Base-by-base conservation (phyloP, 768 basidiomycete species). In the Tephrocybe sp. region DNA sequence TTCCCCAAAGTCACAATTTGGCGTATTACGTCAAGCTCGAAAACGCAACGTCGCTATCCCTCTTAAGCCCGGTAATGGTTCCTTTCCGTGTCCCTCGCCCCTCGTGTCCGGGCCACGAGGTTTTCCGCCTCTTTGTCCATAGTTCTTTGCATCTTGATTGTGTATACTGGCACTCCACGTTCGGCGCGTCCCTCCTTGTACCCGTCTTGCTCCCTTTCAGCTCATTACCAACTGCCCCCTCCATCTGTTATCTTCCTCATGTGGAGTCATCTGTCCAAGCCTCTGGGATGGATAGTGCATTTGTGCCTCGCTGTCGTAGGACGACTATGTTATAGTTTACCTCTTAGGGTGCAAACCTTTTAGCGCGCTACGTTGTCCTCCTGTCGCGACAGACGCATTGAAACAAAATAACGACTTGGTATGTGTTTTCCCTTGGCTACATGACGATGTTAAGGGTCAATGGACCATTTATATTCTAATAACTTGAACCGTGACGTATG, bases 61-160 rank as follows among this genome's bases (percentile, higher is more conserved):
- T 32, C 19, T 39, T 46, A 50, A 36, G 16, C 39, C 45, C 45
- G 40, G 34, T 35, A 31, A 17, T 38, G 45, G 16, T 51, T 51
- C 42, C 42, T 38, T 50, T 50, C 47, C 47, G 43, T 42, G 39
- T 42, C 45, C 51, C 51, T 52, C 39, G 51, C 26, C 39, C 45
- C 45, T 52, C 51, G 32, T 52, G 33, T n/a, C 30, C 33, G 8
- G 17, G 3, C 16, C 17, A 38, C 16, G 20, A 16, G 20, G 26
- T 36, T 46, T 44, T 39, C 39, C 30, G 11, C 20, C 26, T n/a
- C 20, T 7, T 26, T 23, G 11, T 20, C n/a, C 20, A 8, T 30
- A 12, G 12, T 46, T 46, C 23, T 40, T 47, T 41, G 36, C 20
- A 22, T 4, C 4, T 40, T 13, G 26, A 16, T 45, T 10, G 16